Evolutionary conservation across 1,139 yeast genomes (phyloP), one percentile per base, ranked within the genome.

Genomic region (Yamadazyma triangularis): DNA sequence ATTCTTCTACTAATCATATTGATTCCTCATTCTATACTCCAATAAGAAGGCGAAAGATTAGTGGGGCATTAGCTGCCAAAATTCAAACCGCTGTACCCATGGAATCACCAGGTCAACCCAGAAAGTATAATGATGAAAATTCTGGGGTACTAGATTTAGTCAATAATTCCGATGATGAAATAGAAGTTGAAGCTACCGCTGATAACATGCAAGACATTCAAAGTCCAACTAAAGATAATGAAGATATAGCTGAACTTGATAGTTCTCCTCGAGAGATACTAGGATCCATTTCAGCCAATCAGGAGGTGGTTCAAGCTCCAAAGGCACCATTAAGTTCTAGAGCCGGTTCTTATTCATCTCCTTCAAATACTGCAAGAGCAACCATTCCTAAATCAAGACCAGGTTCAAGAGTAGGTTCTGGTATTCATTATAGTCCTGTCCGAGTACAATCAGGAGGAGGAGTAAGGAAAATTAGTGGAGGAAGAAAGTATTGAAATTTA

Each of bases 101-200:
- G 42, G 87, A 87, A 30, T 86, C 96, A 2, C 97, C 98, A 0
- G 98, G 98, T 2, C 98, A 91, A 58, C 98, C 98, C 21, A 74
- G 98, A 52, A 91, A 91, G 50, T 71, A 71, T 27, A 49, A 70
- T 47, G 55, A 68, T 11, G 38, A 54, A 9, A 40, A 47, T 32
- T 42, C 60, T 12, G 50, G 58, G 12, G 47, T 43, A 2, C 44
- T 43, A 11, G 46, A 43, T 26, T 33, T 43, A 37, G 51, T 55
- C 26, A 64, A 62, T 41, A 65, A 65, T 35, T 64, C 69, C 0
- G 72, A 66, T 39, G 70, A 61, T 28, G 8, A 18, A 18, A 18
- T 7, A 7, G 71, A 60, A 27, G 46, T 41, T 8, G 31, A 34
- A 27, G 34, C 30, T 13, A 27, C 26, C 5, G 26, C 41, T 21